Evolutionary conservation across 2,329 filamentous ascomycete species (phyloP), one percentile per base, ranked within the genome.

Genomic region (Diaporthe sp.): DNA sequence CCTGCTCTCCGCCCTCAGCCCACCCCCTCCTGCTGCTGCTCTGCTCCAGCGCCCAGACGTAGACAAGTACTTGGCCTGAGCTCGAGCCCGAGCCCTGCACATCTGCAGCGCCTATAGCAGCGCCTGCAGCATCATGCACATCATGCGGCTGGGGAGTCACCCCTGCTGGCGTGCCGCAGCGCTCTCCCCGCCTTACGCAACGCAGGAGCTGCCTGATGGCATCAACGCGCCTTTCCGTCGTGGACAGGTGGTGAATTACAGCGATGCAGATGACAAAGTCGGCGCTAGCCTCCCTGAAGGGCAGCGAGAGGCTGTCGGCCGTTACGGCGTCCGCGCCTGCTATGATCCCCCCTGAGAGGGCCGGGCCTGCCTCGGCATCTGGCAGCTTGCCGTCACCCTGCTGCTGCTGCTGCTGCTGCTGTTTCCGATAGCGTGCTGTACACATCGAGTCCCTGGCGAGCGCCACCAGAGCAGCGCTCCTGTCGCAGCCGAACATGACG

Each of bases 21-120:
- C 96, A 99, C 3, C 96, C 96, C 76, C 97, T 88, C 73, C 97
- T 91, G 83, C 95, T 98, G 73, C 86, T 87, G 78, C 93, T 92
- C 85, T 99, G 97, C 87, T 99, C 97, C 27, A 99, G 88, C 1
- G 97, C 97, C 97, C 97, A 98, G 25, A 97, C 96, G 82, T 97
- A 98, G 69, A 98, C 88, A 73, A 98, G 86, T 22, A 93, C 93
- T 81, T 88, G 91, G 1, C 94, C 75, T 81, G 55, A 32, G 42
- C 37, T 39, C 19, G 55, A 42, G 32, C 51, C n/a, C 44, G 32
- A 47, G 61, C 61, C 66, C 27, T 65, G 53, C 44, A 8, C 51
- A 50, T 32, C 56, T 35, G 27, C 70, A 37, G 55, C 56, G 51
- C 70, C 56, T 65, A 27, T 63, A 63, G 25, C 37, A 37, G 37